These are phyloP conservation scores for Coemansia sp. DNA, from an alignment of 192 early-diverging fungal genomes.

Conservation along the genomic window DNA sequence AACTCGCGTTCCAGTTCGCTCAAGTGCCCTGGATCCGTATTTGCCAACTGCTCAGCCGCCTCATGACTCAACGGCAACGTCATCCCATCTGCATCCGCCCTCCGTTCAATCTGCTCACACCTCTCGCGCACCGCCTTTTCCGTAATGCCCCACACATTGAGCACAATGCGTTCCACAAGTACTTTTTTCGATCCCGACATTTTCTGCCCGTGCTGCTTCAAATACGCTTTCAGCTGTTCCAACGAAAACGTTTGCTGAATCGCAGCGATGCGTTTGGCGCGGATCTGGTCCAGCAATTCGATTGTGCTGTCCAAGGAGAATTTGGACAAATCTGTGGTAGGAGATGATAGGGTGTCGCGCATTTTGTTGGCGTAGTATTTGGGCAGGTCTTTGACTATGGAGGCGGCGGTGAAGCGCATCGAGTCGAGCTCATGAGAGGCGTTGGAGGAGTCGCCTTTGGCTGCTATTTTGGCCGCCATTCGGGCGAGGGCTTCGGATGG, in stretches of 20 bases:
- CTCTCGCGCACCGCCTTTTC: slow-evolving; percentile 9
- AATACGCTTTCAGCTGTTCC: slow-evolving; percentile 30
- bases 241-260: slow-evolving; percentile 18
- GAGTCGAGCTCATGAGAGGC: slow-evolving; percentile 21
- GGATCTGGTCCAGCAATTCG: slow-evolving; percentile 8
- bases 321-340: not conserved
- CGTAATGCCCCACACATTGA: slow-evolving; percentile 39
- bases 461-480: slow-evolving; percentile 18
- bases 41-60: slow-evolving; percentile 8
- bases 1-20: slow-evolving; percentile 24
- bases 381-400: slow-evolving; percentile 23
- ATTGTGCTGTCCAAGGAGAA: slow-evolving; percentile 7
- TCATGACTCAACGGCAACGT: slow-evolving; percentile 24
- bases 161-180: slow-evolving; percentile 31
- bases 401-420: slow-evolving; percentile 29
- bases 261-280: slow-evolving; percentile 5
- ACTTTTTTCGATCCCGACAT: slow-evolving; percentile 19
- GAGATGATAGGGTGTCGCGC: slow-evolving; percentile 2
- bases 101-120: slow-evolving; percentile 8
- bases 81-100: slow-evolving; percentile 15
- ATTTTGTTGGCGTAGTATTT: slow-evolving; percentile 10
- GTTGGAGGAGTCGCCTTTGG: not conserved
- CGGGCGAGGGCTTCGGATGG: slow-evolving; percentile 25
- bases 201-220: slow-evolving; percentile 12
- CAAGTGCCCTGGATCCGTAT: not conserved